Conservation (phyloP, 2,329 filamentous ascomycete genomes). For the Tolypocladium ovalisporum region DNA sequence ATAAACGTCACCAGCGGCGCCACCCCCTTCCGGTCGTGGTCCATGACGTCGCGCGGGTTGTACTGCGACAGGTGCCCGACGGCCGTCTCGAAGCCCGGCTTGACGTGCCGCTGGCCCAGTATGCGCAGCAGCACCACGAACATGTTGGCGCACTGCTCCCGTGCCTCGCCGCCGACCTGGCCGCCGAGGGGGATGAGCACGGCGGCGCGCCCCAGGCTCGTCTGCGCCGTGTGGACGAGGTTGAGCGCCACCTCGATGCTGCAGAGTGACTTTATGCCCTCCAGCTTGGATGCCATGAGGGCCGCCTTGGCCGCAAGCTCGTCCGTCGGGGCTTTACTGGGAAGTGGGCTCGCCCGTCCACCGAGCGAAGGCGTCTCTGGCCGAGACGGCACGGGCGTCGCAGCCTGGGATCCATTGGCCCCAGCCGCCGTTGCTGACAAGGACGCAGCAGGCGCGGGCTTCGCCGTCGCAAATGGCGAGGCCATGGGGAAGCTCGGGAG, state of each 20-base stretch:
- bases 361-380: slow-evolving; percentile 37
- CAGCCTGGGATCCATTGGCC: slow-evolving; percentile 14
- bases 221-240: slow-evolving; percentile 79
- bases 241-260: slow-evolving; percentile 91
- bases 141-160: slow-evolving; percentile 79
- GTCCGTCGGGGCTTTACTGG: slow-evolving; percentile 64
- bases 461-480: slow-evolving; percentile 43
- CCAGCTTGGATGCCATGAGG: slow-evolving; percentile 86
- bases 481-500: slow-evolving; percentile 57
- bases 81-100: slow-evolving; percentile 86
- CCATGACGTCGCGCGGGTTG: slow-evolving; percentile 72
- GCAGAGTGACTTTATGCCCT: slow-evolving; percentile 90
- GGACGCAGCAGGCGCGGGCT: slow-evolving; percentile 14
- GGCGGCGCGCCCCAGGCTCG: slow-evolving; percentile 74
- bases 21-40: slow-evolving; percentile 63
- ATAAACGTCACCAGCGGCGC: slow-evolving; percentile 91
- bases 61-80: slow-evolving; percentile 85
- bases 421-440: not conserved
- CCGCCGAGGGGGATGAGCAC: slow-evolving; percentile 73
- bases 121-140: slow-evolving; percentile 79
- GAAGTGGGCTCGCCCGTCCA: slow-evolving; percentile 30
- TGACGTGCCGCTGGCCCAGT: slow-evolving; percentile 77
- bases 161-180: slow-evolving; percentile 70
- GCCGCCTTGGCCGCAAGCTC: slow-evolving; percentile 96
- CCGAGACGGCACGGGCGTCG: slow-evolving; percentile 30